Evolutionary conservation across 495 filamentous ascomycete genomes (phyloP), one percentile per base, ranked within the genome.

Genomic region (Pyrenula massariospora): DNA sequence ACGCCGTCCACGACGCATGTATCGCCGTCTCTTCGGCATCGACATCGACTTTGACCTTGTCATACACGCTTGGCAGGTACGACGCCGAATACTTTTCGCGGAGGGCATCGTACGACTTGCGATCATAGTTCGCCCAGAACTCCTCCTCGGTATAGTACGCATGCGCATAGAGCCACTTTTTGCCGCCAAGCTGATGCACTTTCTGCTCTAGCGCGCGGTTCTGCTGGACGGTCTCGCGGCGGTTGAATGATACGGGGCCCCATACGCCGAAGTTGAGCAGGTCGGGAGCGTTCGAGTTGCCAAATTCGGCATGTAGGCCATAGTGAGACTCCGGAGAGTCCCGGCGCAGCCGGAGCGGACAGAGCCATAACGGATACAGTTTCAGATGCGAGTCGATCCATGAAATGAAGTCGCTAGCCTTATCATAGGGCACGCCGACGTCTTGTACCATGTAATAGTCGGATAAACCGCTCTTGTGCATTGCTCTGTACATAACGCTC

Each of bases 121-220:
- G 62, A 54, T 82, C 70, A 54, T 81, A 81, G 22, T 77, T 72
- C 1, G 53, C 48, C 78, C 79, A 82, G 66, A 84, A 83, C 55
- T 81, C 77, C 0, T 72, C 59, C 58, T 82, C 74, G 5, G 65
- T 66, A 54, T 78, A 79, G 63, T 79, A 83, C 1, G 77, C 71
- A 50, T 79, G 74, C 31, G 81, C 77, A 62, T 82, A 83, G 5
- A 83, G 67, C 74, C 77, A 81, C 59, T 81, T 82, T 68, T 75
- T 76, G 10, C 88, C 88, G 15, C 83, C 80, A 1, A 91, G 73
- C 55, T 79, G 78, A 11, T 68, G 72, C 10, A 91, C 73, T 55
- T 83, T 82, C 0, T 64, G 60, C 66, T 92, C 88, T 10, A 92
- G 67, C 12, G 74, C 75, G 2, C 81, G 75, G 68, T 91, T 89